Conservation (phyloP, 2,329 filamentous ascomycete species). For the Ceratocystis cacaofunesta region DNA sequence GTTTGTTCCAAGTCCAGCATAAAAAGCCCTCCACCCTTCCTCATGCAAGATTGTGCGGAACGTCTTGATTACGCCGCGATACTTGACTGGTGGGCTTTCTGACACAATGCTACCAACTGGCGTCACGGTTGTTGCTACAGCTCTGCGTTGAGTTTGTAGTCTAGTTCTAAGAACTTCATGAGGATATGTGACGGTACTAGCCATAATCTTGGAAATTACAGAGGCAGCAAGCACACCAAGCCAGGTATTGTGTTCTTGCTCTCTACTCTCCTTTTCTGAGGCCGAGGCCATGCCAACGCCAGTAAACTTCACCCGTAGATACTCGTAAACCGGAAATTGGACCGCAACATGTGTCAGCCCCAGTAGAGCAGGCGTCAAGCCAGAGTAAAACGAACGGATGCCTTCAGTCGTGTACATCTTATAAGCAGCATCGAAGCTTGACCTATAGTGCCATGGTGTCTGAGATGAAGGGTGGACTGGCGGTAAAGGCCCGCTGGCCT, state of each 20-base stretch:
- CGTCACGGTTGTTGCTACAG: constrained; percentile 35
- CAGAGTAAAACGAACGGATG: constrained; percentile 82
- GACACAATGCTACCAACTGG: constrained; percentile 26
- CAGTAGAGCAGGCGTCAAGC: constrained; percentile 77
- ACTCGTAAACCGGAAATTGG: constrained; percentile 93
- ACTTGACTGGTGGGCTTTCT: constrained; percentile 33
- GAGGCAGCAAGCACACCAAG: constrained; percentile 74
- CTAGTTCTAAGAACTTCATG: constrained; percentile 92
- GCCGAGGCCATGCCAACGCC: constrained; percentile 73
- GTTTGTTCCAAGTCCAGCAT: constrained; percentile 93
- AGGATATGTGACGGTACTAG: constrained; percentile 89
- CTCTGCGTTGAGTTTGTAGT: constrained; percentile 80
- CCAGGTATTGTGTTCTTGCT: constrained; percentile 40
- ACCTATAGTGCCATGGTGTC: constrained; percentile 80
- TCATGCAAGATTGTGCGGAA: constrained; percentile 73
- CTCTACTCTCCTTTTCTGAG: constrained; percentile 28
- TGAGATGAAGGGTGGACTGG: constrained; percentile 41
- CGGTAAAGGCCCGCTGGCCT: constrained; percentile 25
- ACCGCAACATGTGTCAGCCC: constrained; percentile 92
- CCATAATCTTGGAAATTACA: constrained; percentile 84
- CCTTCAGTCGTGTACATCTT: constrained; percentile 95
- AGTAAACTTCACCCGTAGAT: constrained; percentile 77
- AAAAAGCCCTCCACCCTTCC: constrained; percentile 93
- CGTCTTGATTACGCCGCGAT: constrained; percentile 67
- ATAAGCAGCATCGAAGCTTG: constrained; percentile 75